A percentile compares a stretch with the other conserved stretches of the same genome.
phyloP scores from a whole-genome alignment of 2,329 filamentous ascomycete species.

The Talaromyces albobiverticillius region DNA sequence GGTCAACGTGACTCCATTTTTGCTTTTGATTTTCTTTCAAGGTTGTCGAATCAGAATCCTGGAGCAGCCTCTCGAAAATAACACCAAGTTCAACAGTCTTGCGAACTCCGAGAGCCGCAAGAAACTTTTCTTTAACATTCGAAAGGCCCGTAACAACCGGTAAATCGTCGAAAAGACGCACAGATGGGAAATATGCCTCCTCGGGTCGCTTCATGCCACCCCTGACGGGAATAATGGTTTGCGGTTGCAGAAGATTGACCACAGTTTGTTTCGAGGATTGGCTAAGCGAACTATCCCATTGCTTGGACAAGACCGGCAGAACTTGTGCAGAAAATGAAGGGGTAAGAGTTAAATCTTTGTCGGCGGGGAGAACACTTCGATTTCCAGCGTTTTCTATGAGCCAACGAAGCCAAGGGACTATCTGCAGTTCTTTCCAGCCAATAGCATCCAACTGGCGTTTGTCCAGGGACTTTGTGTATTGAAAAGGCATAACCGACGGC shows the following conservation, averaged over 20 bases:
- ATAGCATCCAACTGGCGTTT: conserved; percentile 70
- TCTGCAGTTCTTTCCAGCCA: conserved; percentile 80
- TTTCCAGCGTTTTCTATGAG: conserved; percentile 66
- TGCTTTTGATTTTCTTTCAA: conserved; percentile 48
- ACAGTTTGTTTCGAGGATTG: conserved; percentile 64
- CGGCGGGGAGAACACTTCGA: conserved; percentile 54
- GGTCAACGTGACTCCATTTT: conserved; percentile 88
- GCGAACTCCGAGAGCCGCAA: conserved; percentile 78
- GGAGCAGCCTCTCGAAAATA: conserved; percentile 83
- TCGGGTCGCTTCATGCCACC: conserved; percentile 79
- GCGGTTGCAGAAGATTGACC: conserved; percentile 60
- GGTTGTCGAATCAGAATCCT: conserved; percentile 47
- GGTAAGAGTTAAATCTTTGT: conserved; percentile 69
- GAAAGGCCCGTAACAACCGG: conserved; percentile 74
- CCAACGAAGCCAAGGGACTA: conserved; percentile 81
- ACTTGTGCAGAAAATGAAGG: conserved; percentile 73
- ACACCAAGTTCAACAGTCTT: conserved; percentile 94
- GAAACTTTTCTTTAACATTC: conserved; percentile 85
- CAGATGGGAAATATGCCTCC: conserved; percentile 89
- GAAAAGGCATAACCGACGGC: conserved; percentile 75
- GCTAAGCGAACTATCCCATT: conserved; percentile 82
- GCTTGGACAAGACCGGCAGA: conserved; percentile 77
- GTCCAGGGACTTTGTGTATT: conserved; percentile 71
- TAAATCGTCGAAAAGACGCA: conserved; percentile 91
- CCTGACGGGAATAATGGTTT: conserved; percentile 84